Conservation (phyloP, 1,284 basidiomycete genomes). For the Exobasidium rhododendri region DNA sequence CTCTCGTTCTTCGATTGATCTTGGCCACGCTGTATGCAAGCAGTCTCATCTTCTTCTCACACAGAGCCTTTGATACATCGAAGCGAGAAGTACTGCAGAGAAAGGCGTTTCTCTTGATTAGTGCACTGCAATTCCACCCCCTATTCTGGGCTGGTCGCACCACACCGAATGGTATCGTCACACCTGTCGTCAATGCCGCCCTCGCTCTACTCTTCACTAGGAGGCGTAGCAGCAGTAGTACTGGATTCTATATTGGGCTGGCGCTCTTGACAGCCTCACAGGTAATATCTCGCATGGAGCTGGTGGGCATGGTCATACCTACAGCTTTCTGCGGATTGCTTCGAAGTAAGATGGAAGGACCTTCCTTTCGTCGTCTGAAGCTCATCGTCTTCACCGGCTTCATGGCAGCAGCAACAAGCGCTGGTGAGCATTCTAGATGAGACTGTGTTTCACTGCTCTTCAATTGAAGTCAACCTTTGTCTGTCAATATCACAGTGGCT, state of each 20-base stretch:
- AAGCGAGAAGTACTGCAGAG: background rate
- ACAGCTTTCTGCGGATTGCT: slow-evolving; percentile 21
- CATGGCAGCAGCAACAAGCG: background rate
- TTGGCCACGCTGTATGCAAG: slow-evolving; percentile 68
- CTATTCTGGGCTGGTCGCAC: slow-evolving; percentile 90
- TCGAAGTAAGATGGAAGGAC: background rate
- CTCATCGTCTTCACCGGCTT: background rate
- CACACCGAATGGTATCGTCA: slow-evolving; percentile 87
- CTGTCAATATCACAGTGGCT: background rate
- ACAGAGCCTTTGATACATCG: slow-evolving; percentile 58
- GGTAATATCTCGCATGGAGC: slow-evolving; percentile 76
- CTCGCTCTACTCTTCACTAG: slow-evolving; percentile 62
- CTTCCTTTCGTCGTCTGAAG: background rate
- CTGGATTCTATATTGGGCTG: slow-evolving; percentile 48
- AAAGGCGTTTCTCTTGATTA: slow-evolving; percentile 64
- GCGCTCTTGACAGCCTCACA: slow-evolving; percentile 65
- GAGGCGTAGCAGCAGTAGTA: background rate
- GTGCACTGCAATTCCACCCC: slow-evolving; percentile 80
- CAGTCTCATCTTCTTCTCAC: slow-evolving; percentile 67
- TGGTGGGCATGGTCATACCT: slow-evolving; percentile 58
- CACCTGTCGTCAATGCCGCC: slow-evolving; percentile 70
- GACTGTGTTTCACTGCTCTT: too few relatives aligned
- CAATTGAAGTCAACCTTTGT: background rate
- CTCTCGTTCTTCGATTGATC: slow-evolving; percentile 69
- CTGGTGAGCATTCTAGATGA: too few relatives aligned